Evolutionary conservation across 352 stramenopile genomes (phyloP).

Genomic region (Globisporangium barbulae): DNA sequence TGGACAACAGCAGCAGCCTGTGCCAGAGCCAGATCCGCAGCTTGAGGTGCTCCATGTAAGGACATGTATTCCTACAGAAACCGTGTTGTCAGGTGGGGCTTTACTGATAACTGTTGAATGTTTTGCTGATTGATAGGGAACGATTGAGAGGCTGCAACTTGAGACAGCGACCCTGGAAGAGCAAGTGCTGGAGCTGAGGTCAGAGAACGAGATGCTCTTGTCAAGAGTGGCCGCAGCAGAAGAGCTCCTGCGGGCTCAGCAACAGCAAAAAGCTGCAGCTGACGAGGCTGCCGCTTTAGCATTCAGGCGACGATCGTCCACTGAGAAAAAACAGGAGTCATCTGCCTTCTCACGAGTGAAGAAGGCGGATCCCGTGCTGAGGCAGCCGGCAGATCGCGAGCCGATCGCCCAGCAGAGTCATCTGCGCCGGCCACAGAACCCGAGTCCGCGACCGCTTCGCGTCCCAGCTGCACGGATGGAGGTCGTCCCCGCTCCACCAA

Average conservation of each 20-base stretch:
- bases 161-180: slow-evolving; percentile 28
- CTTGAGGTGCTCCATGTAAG: slow-evolving; percentile 13
- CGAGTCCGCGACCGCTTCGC: slow-evolving; percentile 1
- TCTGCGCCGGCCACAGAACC: slow-evolving; percentile 1
- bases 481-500: not conserved
- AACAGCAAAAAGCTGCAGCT: not conserved
- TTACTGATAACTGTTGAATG: not conserved
- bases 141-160: slow-evolving; percentile 25
- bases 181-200: slow-evolving; percentile 24
- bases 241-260: slow-evolving; percentile 5
- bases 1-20: not conserved
- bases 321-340: slow-evolving; percentile 2
- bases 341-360: not conserved
- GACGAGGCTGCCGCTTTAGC: not conserved
- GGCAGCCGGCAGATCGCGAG: slow-evolving; percentile 5
- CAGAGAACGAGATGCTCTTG: slow-evolving; percentile 21
- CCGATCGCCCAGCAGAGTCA: slow-evolving; percentile 1
- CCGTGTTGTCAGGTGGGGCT: not conserved
- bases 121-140: slow-evolving; percentile 17
- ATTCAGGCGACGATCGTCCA: not conserved
- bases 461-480: slow-evolving; percentile 3
- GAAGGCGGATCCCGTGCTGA: not conserved
- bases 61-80: not conserved
- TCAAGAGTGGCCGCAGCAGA: slow-evolving; percentile 6
- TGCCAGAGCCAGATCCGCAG: slow-evolving; percentile 7